These are phyloP conservation scores for Heimioporus sp. DNA, from an alignment of 768 basidiomycete genomes.

Conservation along the genomic window DNA sequence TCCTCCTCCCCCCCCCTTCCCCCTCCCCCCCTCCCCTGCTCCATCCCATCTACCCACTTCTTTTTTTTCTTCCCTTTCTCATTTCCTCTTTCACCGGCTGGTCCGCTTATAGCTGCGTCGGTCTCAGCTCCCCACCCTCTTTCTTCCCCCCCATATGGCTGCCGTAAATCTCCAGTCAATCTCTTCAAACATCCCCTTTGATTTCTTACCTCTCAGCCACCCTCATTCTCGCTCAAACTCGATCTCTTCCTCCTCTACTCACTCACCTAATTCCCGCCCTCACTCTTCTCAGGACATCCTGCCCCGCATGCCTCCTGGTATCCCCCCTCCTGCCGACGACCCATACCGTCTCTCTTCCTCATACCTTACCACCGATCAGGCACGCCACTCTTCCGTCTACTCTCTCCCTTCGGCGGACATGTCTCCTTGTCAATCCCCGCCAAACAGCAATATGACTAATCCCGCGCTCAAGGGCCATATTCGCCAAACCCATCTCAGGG, in stretches of 20 bases:
- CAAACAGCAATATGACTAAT: slow-evolving; percentile 73
- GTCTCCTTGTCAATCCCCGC: slow-evolving; percentile 60
- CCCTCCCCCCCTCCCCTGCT: too few species aligned
- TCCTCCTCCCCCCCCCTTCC: slow-evolving; percentile 12
- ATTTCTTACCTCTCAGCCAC: slow-evolving; percentile 61
- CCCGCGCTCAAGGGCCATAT: slow-evolving; percentile 76
- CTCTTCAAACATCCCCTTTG: slow-evolving; percentile 63
- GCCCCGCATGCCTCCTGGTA: slow-evolving; percentile 48
- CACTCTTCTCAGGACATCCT: slow-evolving; percentile 73
- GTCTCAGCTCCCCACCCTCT: slow-evolving; percentile 37
- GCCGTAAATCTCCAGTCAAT: slow-evolving; percentile 75
- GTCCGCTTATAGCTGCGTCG: slow-evolving; percentile 46
- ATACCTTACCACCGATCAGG: slow-evolving; percentile 46
- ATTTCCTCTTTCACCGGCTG: slow-evolving; percentile 43
- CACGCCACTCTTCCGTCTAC: slow-evolving; percentile 45
- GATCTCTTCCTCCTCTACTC: slow-evolving; percentile 71
- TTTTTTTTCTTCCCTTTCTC: slow-evolving; percentile 1
- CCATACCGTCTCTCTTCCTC: slow-evolving; percentile 62
- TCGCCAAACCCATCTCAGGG: slow-evolving; percentile 74
- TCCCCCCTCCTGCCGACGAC: slow-evolving; percentile 61
- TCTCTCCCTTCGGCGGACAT: slow-evolving; percentile 40
- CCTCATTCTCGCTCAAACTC: slow-evolving; percentile 78
- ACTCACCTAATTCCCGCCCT: slow-evolving; percentile 70
- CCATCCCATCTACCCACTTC: too few species aligned
- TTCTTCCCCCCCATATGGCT: slow-evolving; percentile 51